A percentile compares a stretch with the other conserved stretches of the same genome.
phyloP scores from a whole-genome alignment of 2,329 filamentous ascomycete genomes.

The Cladophialophora carrionii region DNA sequence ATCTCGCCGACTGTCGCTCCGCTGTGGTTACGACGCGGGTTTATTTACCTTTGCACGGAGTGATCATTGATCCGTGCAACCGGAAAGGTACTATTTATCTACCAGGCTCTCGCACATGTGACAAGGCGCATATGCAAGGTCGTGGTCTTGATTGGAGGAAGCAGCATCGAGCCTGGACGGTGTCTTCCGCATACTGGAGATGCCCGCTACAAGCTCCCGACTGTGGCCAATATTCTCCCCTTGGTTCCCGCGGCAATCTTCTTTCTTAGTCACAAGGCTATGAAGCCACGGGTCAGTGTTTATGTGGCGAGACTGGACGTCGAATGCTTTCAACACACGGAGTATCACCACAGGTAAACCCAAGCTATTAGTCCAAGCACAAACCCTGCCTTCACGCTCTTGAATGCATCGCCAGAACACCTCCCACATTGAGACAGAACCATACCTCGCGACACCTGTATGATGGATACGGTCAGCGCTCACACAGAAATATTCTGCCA shows the following conservation, averaged over 20 bases:
- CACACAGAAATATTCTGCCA: no score
- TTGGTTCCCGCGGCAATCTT: background rate
- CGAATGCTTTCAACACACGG: no score
- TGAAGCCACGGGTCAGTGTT: no score
- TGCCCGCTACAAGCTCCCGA: background rate
- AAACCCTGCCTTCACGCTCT: no score
- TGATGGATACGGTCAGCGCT: no score
- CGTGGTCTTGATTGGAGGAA: background rate
- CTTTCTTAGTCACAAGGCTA: background rate
- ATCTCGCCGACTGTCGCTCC: constrained; percentile 16
- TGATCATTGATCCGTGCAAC: background rate
- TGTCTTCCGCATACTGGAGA: constrained; percentile 17
- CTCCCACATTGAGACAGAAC: no score
- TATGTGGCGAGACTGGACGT: no score
- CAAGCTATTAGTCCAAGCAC: no score
- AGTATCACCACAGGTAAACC: no score
- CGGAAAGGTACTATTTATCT: background rate
- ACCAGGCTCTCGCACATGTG: background rate
- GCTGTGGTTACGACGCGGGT: background rate
- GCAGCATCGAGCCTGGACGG: constrained; percentile 1
- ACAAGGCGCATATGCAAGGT: background rate
- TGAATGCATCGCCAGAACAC: no score
- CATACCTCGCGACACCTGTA: no score
- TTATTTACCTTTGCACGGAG: background rate
- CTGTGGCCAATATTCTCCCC: background rate